Conservation (phyloP, 306 rosid genomes). For the Vigna nakashimae region DNA sequence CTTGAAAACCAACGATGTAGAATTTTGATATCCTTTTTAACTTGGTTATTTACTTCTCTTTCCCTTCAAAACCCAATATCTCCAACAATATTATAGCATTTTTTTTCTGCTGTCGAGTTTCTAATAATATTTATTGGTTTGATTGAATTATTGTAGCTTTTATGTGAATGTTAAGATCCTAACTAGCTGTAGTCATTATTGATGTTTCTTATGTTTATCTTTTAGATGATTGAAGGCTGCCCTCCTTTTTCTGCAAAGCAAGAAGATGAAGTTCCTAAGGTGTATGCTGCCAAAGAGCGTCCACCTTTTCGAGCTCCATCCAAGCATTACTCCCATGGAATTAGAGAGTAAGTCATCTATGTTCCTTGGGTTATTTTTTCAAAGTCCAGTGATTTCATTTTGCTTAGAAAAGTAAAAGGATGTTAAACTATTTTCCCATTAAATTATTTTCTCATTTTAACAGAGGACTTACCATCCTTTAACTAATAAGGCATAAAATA, state of each 20-base stretch:
- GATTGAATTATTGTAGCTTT: constrained; percentile 17
- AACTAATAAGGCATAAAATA: not conserved
- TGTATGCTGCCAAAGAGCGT: constrained; percentile 69
- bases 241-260: constrained; percentile 71
- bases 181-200: constrained; percentile 35
- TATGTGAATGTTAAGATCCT: constrained; percentile 8
- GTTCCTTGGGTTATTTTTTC: constrained; percentile 37
- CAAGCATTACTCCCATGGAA: constrained; percentile 77
- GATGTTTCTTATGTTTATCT: constrained; percentile 45
- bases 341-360: constrained; percentile 66
- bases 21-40: not conserved
- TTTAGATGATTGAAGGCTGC: constrained; percentile 92
- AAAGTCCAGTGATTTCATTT: not conserved
- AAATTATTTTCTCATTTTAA: too few species aligned
- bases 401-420: not conserved
- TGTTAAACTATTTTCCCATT: not conserved
- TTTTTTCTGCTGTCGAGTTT: constrained; percentile 28
- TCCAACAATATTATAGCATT: constrained; percentile 19
- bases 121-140: not conserved
- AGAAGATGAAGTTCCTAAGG: constrained; percentile 75
- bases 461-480: not conserved
- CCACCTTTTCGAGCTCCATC: constrained; percentile 86
- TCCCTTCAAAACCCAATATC: constrained; percentile 23
- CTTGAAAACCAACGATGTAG: constrained; percentile 23
- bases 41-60: constrained; percentile 27